Percentiles rank a stretch among this genome's conserved stretches.
These are phyloP conservation scores for Neurospora sp. DNA, from an alignment of 495 filamentous ascomycete species.

Conservation along the genomic window DNA sequence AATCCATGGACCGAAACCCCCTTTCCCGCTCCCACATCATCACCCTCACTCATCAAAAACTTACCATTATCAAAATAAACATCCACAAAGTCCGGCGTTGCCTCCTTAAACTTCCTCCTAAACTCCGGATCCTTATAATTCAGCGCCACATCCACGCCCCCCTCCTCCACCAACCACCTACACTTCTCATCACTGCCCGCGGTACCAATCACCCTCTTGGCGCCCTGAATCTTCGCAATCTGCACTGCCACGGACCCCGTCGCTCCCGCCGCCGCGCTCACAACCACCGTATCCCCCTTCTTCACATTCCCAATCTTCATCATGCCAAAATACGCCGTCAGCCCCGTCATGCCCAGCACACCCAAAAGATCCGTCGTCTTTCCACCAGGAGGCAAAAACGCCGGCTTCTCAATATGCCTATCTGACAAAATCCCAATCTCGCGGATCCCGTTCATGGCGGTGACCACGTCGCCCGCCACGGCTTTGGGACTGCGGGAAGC, in stretches of 20 bases:
- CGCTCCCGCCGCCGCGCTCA: constrained; percentile 61
- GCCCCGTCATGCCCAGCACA: constrained; percentile 48
- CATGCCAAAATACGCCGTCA: constrained; percentile 64
- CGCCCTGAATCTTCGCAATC: constrained; percentile 57
- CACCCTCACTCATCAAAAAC: background rate
- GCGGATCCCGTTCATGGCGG: constrained; percentile 46
- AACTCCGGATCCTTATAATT: constrained; percentile 58
- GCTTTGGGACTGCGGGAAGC: constrained; percentile 33
- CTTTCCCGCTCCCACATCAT: background rate
- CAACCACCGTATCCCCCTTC: constrained; percentile 52
- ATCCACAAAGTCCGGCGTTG: constrained; percentile 52
- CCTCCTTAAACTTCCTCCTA: constrained; percentile 42
- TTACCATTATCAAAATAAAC: constrained; percentile 57
- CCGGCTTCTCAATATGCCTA: constrained; percentile 34
- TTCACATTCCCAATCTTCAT: constrained; percentile 46
- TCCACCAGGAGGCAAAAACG: constrained; percentile 37
- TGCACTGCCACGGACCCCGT: constrained; percentile 61
- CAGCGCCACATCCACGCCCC: constrained; percentile 55
- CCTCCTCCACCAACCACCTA: constrained; percentile 44
- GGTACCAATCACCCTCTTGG: constrained; percentile 45
- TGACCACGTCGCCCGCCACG: constrained; percentile 43
- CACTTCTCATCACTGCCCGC: constrained; percentile 57
- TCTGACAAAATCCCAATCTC: constrained; percentile 47
- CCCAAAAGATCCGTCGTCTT: constrained; percentile 50
- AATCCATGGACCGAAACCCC: too few species aligned